Base-by-base conservation (phyloP, 2,329 filamentous ascomycete genomes). In the Metarhizium guizhouense region DNA sequence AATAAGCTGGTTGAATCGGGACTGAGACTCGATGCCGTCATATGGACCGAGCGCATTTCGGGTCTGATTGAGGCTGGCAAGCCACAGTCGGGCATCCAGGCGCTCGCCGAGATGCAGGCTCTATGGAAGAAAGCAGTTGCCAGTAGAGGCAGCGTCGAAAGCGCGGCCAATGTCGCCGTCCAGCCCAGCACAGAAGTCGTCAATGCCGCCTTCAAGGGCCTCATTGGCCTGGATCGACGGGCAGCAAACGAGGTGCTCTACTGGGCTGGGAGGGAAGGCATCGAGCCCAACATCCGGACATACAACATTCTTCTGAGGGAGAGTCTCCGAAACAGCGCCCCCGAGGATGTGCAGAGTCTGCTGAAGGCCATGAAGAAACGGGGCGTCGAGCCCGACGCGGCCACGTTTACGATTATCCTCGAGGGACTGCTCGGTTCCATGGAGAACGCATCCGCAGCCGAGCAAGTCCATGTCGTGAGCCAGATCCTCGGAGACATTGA, bases 331-430 rank as follows among this genome's bases (percentile, higher is more conserved):
- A 68, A 29, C n/a, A 76, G 76, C 29, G 71, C 76, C 30, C 63
- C 69, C 38, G 64, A 73, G 1, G 78, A 82, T 45, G 77, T 81
- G 13, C 72, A 76, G 47, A 67, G 67, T 3, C 64, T 90, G 13
- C 73, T 90, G 3, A 63, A 71, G 4, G 70, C 76, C 54, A 91
- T 91, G 87, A 71, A 77, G 43, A 59, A 66, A 2, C 69, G 76
- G 16, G 75, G 76, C 2, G 68, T 90, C 32, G 61, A 75, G 34
- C 79, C 85, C 1, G 83, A 91, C 66, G 74, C 77, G n/a, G 79
- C 79, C 6, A 94, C 90, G 0, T 89, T 88, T 68, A 88, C 84
- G 25, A 82, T 90, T 58, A 76, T 94, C 56, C 74, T 94, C 7
- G 83, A 87, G 47, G 80, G 79, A 63, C 68, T 81, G 58, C 71